Base-by-base conservation (phyloP, 2,329 filamentous ascomycete genomes). In the Paradendryphiella salina region DNA sequence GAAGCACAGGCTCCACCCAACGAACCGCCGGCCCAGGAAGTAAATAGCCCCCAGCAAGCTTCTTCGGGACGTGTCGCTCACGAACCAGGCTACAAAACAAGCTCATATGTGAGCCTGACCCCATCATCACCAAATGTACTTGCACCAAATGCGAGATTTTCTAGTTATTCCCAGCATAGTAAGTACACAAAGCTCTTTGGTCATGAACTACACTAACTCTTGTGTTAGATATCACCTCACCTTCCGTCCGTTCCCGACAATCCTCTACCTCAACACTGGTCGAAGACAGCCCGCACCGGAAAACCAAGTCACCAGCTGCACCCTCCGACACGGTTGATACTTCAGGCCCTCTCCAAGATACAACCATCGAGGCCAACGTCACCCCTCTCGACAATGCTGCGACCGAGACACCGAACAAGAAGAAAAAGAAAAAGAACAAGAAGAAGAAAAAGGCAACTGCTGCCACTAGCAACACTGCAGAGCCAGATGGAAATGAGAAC, bases 361-460 rank as follows among this genome's bases (percentile, higher is more conserved):
- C 28, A 29, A 33, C n/a, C 26, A n/a, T 20, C 17, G 15, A 21
- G 20, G 20, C 29, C 14, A 32, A 14, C n/a, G 32, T 18, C 29
- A 14, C 38, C 11, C 18, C 40, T 5, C 7, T 21, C 17, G 21
- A 46, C 13, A 17, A 35, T 26, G 14, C 32, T 7, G 29, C 34
- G 28, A 28, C 32, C 6, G 47, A 39, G 8, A 29, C 52, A n/a
- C 32, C 47, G 7, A 55, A 56, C 33, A 50, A 51, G 35, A 61
- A 59, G 45, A 65, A 64, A 46, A 66, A 67, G 52, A 61, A 64
- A 38, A 65, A 60, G 11, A 64, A 58, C 35, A 64, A 62, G 31
- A 72, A 69, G 60, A 79, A 79, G 71, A 79, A 79, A 75, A 61
- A 56, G 23, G 26, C 36, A 13, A 13, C 46, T 3, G 14, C 14